Evolutionary conservation across 352 stramenopile species (phyloP).

Genomic region (Elongisporangium undulatum): DNA sequence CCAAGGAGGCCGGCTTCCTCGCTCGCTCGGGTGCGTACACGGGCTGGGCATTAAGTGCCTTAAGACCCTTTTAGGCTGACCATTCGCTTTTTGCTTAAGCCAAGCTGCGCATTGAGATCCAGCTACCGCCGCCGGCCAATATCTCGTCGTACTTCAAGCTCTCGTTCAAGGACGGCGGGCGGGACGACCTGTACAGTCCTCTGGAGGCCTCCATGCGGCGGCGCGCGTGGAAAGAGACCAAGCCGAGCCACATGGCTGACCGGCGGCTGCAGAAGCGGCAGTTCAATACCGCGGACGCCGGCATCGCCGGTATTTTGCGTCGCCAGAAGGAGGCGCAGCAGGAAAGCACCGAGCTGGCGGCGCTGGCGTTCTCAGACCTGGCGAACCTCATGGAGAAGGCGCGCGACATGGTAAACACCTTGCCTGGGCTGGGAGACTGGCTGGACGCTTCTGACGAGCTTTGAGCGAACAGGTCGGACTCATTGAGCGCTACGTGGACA

Average conservation of each 20-base stretch:
- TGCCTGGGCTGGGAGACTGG: not conserved
- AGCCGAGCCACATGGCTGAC: constrained; percentile 70
- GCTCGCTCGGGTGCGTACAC: constrained; percentile 42
- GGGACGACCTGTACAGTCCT: constrained; percentile 81
- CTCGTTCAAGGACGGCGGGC: constrained; percentile 83
- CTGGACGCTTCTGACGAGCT: not conserved
- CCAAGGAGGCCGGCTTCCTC: constrained; percentile 82
- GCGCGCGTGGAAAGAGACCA: constrained; percentile 73
- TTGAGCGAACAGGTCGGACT: constrained; percentile 39
- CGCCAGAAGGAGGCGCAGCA: constrained; percentile 78
- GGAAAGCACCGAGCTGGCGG: constrained; percentile 70
- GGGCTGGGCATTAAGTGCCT: not conserved
- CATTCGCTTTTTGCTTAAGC: constrained; percentile 11
- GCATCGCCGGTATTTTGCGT: constrained; percentile 78
- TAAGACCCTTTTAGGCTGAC: not conserved
- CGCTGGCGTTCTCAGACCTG: constrained; percentile 88
- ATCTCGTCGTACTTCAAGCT: constrained; percentile 75
- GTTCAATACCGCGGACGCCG: constrained; percentile 73
- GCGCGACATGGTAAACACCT: constrained; percentile 76
- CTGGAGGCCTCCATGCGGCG: constrained; percentile 60
- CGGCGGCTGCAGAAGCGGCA: constrained; percentile 69
- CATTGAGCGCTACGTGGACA: constrained; percentile 90
- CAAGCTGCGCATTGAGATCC: constrained; percentile 78
- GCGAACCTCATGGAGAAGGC: constrained; percentile 89
- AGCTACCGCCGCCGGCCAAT: constrained; percentile 21